Evolutionary conservation across 148 eudicot species (phyloP).

Genomic region (Pouteria glomerata): DNA sequence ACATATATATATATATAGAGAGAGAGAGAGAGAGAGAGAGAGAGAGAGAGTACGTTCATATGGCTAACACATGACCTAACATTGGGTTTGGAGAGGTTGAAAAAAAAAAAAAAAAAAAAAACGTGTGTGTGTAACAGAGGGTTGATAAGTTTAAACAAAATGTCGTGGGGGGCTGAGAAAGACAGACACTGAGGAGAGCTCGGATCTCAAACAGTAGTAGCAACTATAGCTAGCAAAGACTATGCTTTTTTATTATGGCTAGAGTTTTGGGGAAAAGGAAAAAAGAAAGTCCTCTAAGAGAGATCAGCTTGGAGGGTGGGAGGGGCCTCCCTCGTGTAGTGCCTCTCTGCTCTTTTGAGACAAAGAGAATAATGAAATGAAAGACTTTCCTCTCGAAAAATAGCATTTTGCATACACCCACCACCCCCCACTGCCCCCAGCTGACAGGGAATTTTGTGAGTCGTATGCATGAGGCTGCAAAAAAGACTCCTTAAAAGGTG

Average conservation of each 20-base stretch:
- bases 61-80: conserved; percentile 8
- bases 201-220: conserved; percentile 24
- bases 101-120: not conserved
- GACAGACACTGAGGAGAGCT: conserved; percentile 23
- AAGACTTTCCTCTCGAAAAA: too few relatives aligned
- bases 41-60: too few relatives aligned
- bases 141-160: conserved; percentile 1
- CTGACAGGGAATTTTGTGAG: not conserved
- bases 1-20: not conserved
- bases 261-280: not conserved
- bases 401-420: too few relatives aligned
- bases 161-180: not conserved
- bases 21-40: not conserved
- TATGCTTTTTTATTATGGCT: not conserved
- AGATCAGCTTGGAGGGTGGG: not conserved
- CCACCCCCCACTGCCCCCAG: too few relatives aligned
- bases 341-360: too few relatives aligned
- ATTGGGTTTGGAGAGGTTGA: conserved; percentile 21
- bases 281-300: not conserved
- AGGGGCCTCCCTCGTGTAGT: not conserved
- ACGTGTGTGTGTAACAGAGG: not conserved
- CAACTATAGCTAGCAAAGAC: too few relatives aligned
- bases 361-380: too few relatives aligned
- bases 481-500: conserved; percentile 18
- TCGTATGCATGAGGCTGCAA: not conserved